These are phyloP conservation scores for Arthromyces matolae DNA, from an alignment of 768 basidiomycete genomes.

Conservation along the genomic window DNA sequence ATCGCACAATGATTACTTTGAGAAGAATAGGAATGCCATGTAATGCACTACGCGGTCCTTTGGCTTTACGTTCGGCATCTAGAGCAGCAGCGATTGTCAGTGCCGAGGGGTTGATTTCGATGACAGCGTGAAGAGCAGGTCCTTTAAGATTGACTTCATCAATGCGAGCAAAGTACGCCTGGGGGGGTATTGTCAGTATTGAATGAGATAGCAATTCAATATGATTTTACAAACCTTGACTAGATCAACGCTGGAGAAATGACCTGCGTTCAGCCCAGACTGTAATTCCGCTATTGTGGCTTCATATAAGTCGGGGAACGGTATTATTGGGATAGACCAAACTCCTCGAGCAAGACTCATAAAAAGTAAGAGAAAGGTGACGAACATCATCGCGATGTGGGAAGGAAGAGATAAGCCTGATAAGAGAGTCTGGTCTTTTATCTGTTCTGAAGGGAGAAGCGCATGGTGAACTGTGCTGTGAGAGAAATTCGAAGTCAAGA, in stretches of 20 bases:
- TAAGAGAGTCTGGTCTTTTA: too few species aligned
- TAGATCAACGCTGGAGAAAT: conserved; percentile 58
- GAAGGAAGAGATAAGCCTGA: too few species aligned
- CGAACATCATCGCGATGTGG: neutral
- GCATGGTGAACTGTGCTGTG: too few species aligned
- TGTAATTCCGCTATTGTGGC: conserved; percentile 54
- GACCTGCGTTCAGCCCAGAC: conserved; percentile 43
- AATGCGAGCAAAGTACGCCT: conserved; percentile 67
- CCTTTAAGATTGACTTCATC: conserved; percentile 63
- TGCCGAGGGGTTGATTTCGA: conserved; percentile 56
- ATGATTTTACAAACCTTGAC: conserved; percentile 43
- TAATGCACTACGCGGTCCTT: conserved; percentile 41
- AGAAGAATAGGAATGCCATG: conserved; percentile 54
- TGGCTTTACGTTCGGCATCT: conserved; percentile 39
- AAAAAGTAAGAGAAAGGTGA: neutral
- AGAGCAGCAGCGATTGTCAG: conserved; percentile 47
- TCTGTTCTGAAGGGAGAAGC: neutral
- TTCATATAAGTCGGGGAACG: conserved; percentile 57
- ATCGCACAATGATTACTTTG: conserved; percentile 31
- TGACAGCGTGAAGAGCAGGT: conserved; percentile 50
- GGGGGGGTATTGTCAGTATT: neutral
- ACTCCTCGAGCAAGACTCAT: too few species aligned
- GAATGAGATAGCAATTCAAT: neutral
- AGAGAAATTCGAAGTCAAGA: too few species aligned
- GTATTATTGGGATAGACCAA: neutral